Percentiles rank a stretch among this genome's conserved stretches.
Conservation (phyloP, 371 early-diverging fungal species). For the Actinomortierella wolfii region DNA sequence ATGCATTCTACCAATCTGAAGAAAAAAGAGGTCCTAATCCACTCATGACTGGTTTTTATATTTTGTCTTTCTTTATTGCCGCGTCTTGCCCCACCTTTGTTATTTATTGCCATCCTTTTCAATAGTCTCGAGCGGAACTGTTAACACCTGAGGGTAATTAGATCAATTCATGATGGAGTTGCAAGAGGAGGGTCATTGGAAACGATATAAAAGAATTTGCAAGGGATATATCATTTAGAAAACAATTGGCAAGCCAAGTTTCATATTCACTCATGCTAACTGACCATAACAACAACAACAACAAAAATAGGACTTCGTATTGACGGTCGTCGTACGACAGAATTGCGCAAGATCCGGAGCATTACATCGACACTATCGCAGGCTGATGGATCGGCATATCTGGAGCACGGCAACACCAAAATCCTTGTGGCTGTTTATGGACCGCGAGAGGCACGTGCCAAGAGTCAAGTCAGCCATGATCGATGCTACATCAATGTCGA, state of each 20-base stretch:
- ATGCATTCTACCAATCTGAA: too few relatives aligned
- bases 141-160: slow-evolving; percentile 66
- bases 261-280: too few relatives aligned
- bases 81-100: not conserved
- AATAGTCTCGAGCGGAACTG: slow-evolving; percentile 67
- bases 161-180: not conserved
- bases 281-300: not conserved
- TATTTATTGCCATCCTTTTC: not conserved
- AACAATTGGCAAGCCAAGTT: not conserved
- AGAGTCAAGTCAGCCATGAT: slow-evolving; percentile 69
- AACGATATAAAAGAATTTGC: too few relatives aligned
- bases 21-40: too few relatives aligned
- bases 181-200: not conserved
- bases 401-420: slow-evolving; percentile 97
- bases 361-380: slow-evolving; percentile 80
- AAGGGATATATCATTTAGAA: not conserved
- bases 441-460: slow-evolving; percentile 83
- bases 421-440: slow-evolving; percentile 92
- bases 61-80: not conserved
- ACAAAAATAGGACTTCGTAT: slow-evolving; percentile 74
- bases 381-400: slow-evolving; percentile 93
- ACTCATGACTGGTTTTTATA: too few relatives aligned
- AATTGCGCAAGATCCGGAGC: slow-evolving; percentile 84
- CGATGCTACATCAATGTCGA: slow-evolving; percentile 88
- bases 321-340: slow-evolving; percentile 92